Evolutionary conservation across 1,284 basidiomycete species (phyloP).

Genomic region (Trametes polyzona): DNA sequence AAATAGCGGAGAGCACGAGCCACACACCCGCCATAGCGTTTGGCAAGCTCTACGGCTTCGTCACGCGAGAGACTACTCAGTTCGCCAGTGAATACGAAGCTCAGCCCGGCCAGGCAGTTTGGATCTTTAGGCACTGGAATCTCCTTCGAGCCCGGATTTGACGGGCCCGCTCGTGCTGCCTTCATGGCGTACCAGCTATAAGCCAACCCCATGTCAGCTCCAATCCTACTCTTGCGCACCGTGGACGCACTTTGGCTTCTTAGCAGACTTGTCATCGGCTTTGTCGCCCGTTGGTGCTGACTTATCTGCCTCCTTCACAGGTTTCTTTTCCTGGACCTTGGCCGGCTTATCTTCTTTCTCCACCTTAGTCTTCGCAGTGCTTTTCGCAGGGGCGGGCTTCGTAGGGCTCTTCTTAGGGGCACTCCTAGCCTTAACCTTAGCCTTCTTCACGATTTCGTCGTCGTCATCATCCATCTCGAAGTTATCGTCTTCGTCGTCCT

Average conservation of each 20-base stretch:
- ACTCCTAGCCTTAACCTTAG: slow-evolving; percentile 30
- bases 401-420: slow-evolving; percentile 21
- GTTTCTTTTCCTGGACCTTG: slow-evolving; percentile 28
- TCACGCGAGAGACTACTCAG: slow-evolving; percentile 87
- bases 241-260: slow-evolving; percentile 41
- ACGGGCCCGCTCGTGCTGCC: slow-evolving; percentile 72
- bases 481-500: slow-evolving; percentile 29
- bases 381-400: slow-evolving; percentile 26
- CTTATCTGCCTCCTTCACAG: slow-evolving; percentile 4
- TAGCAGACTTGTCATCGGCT: slow-evolving; percentile 27
- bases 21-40: slow-evolving; percentile 88
- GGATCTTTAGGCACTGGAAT: slow-evolving; percentile 76
- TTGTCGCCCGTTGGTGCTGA: too few species aligned
- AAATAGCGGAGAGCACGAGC: background rate
- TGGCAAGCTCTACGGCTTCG: slow-evolving; percentile 86
- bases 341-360: slow-evolving; percentile 24
- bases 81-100: slow-evolving; percentile 97
- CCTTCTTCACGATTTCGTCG: slow-evolving; percentile 30
- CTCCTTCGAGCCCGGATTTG: slow-evolving; percentile 79
- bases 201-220: background rate
- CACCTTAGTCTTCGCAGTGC: slow-evolving; percentile 22
- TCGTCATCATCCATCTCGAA: slow-evolving; percentile 37
- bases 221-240: too few species aligned
- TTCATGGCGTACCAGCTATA: slow-evolving; percentile 67
- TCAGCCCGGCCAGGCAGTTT: slow-evolving; percentile 85